Base-by-base conservation (phyloP, 495 filamentous ascomycete species). In the Penicillium maclennaniae region DNA sequence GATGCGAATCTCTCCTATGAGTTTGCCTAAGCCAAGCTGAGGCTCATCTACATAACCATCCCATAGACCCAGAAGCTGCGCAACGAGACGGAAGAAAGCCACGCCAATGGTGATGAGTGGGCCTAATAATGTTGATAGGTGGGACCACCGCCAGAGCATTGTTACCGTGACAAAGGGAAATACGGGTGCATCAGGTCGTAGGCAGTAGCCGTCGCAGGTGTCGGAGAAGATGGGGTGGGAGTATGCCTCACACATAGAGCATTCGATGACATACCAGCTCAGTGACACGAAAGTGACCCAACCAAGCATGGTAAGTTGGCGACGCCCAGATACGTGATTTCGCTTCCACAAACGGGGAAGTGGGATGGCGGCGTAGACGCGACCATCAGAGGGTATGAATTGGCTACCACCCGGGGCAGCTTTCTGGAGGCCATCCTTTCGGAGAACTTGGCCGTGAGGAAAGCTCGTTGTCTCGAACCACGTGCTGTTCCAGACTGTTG, bases 401-500 rank as follows among this genome's bases (percentile, higher is more conserved):
- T 55, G 74, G 39, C 27, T 49, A 21, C 59, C 53, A 7, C 40
- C 53, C 16, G 50, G 38, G 31, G 54, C 53, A 53, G 26, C 43
- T 55, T 31, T 21, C 45, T 53, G 39, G 20, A 49, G 21, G 16
- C 41, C 17, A 2, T 16, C 26, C 38, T 56, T 56, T 51, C 28
- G 49, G 48, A 40, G 58, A 39, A 2, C 47, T 47, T 20, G 58
- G 51, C 19, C 64, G 53, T 3, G 61, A 57, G 9, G 55, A 8
- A 12, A 53, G 54, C 17, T 65, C 64, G 6, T 60, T 54, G n/a
- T 78, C 69, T 2, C 63, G 69, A 26, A 71, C 74, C 27, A 88
- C 70, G 48, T 82, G 76, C 28, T 79, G 70, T 68, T 87, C 85
- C n/a, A 90, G 70, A 15, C 79, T 74, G 55, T 83, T 76, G 31